Conservation (phyloP, 148 eudicot species). For the Cornus kousa region DNA sequence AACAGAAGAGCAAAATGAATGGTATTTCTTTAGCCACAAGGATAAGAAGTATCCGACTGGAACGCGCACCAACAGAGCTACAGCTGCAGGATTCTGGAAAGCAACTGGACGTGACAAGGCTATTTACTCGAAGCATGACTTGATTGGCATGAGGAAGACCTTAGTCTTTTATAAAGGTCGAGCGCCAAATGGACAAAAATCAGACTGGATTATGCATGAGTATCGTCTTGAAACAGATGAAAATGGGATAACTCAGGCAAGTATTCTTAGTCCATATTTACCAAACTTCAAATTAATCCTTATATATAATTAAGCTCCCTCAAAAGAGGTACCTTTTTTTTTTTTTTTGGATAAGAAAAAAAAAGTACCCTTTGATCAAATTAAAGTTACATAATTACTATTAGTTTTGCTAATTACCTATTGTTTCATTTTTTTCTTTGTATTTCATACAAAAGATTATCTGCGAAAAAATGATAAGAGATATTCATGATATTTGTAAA, state of each 20-base stretch:
- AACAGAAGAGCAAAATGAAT: slow-evolving; percentile 74
- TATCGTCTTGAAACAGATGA: slow-evolving; percentile 80
- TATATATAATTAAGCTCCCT: neutral
- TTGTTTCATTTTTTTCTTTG: too few relatives aligned
- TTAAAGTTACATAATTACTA: neutral
- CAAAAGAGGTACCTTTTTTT: neutral
- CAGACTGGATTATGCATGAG: slow-evolving; percentile 91
- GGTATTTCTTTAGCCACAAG: slow-evolving; percentile 91
- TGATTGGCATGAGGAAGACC: slow-evolving; percentile 88
- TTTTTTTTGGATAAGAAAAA: too few relatives aligned
- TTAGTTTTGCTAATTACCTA: too few relatives aligned
- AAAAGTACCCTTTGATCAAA: neutral
- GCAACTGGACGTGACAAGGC: slow-evolving; percentile 91
- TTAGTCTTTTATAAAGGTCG: slow-evolving; percentile 81
- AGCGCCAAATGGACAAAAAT: slow-evolving; percentile 84
- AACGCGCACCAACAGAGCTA: slow-evolving; percentile 83
- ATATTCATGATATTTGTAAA: too few relatives aligned
- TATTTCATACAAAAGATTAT: too few relatives aligned
- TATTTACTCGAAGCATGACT: slow-evolving; percentile 68
- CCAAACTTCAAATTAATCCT: neutral
- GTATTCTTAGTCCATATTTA: slow-evolving; percentile 9
- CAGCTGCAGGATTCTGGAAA: slow-evolving; percentile 87
- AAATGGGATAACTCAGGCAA: slow-evolving; percentile 76
- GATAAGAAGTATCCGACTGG: slow-evolving; percentile 94
- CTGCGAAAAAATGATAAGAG: too few relatives aligned